phyloP scores from a whole-genome alignment of 2,329 filamentous ascomycete species.

The Paraphaeosphaeria sporulosa region DNA sequence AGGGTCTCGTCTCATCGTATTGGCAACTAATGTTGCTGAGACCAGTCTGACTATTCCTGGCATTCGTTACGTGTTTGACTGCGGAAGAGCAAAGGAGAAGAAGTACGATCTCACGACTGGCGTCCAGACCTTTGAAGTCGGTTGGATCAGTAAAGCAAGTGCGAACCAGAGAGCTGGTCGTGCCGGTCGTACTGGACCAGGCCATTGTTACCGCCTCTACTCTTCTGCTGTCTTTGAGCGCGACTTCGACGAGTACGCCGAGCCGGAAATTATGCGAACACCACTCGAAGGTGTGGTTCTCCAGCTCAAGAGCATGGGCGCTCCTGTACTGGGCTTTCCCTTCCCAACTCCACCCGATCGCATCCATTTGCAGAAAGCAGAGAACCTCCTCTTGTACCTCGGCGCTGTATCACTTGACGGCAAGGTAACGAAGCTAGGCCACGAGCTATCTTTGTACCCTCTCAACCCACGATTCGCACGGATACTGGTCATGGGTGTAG shows the following conservation, averaged over 20 bases:
- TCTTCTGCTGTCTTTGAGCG: slow-evolving; percentile 93
- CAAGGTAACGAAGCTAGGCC: slow-evolving; percentile 79
- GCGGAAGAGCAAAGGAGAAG: slow-evolving; percentile 89
- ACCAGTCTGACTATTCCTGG: slow-evolving; percentile 97
- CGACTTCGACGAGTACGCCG: slow-evolving; percentile 84
- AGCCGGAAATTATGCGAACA: slow-evolving; percentile 88
- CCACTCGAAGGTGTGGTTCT: slow-evolving; percentile 90
- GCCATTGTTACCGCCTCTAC: slow-evolving; percentile 94
- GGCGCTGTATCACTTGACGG: slow-evolving; percentile 77
- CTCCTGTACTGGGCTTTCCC: slow-evolving; percentile 92
- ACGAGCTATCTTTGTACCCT: slow-evolving; percentile 86
- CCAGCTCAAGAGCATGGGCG: slow-evolving; percentile 92
- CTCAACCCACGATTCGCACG: slow-evolving; percentile 89
- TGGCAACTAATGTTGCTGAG: slow-evolving; percentile 96
- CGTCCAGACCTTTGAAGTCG: slow-evolving; percentile 93
- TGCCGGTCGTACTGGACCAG: slow-evolving; percentile 92
- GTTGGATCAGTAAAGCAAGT: slow-evolving; percentile 97
- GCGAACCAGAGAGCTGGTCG: slow-evolving; percentile 90
- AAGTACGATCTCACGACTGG: slow-evolving; percentile 87
- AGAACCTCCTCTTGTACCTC: slow-evolving; percentile 85
- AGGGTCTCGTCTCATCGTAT: slow-evolving; percentile 81
- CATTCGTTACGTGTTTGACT: slow-evolving; percentile 94
- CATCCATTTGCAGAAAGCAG: slow-evolving; percentile 78
- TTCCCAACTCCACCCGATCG: slow-evolving; percentile 90
- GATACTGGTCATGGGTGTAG: slow-evolving; percentile 87